Percentiles rank a stretch among this genome's conserved stretches.
phyloP scores from a whole-genome alignment of 192 early-diverging fungal genomes.

The Coemansia sp. region DNA sequence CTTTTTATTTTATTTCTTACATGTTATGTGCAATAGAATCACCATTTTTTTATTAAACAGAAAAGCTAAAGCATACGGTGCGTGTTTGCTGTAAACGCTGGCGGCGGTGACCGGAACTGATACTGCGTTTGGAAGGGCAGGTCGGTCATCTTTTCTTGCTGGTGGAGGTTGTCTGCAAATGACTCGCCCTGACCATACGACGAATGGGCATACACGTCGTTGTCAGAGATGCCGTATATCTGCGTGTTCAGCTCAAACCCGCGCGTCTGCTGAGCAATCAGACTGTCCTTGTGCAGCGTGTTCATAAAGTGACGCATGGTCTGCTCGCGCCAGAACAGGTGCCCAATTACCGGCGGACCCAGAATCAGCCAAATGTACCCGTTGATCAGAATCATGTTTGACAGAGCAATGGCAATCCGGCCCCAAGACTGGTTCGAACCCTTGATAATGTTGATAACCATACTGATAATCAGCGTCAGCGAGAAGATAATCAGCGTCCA shows the following conservation, averaged over 20 bases:
- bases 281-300: conserved; percentile 39
- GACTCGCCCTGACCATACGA: conserved; percentile 18
- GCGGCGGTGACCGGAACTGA: conserved; percentile 3
- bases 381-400: conserved; percentile 35
- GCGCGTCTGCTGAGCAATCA: conserved; percentile 44
- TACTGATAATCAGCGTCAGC: conserved; percentile 20
- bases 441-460: conserved; percentile 47
- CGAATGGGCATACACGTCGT: conserved; percentile 20
- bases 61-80: conserved; percentile 6
- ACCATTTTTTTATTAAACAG: background rate
- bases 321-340: conserved; percentile 45
- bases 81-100: background rate
- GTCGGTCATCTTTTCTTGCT: conserved; percentile 2
- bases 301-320: conserved; percentile 51
- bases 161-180: conserved; percentile 9
- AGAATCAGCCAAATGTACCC: conserved; percentile 44
- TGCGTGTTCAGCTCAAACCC: conserved; percentile 24
- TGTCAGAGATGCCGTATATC: conserved; percentile 25
- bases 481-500: conserved; percentile 42
- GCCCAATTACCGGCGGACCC: conserved; percentile 38
- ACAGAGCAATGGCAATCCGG: conserved; percentile 31
- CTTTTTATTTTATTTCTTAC: background rate
- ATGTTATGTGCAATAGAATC: background rate
- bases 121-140: conserved; percentile 7
- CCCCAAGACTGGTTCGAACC: conserved; percentile 42